Base-by-base conservation (phyloP, 495 filamentous ascomycete species). In the Xylaria intraflava region DNA sequence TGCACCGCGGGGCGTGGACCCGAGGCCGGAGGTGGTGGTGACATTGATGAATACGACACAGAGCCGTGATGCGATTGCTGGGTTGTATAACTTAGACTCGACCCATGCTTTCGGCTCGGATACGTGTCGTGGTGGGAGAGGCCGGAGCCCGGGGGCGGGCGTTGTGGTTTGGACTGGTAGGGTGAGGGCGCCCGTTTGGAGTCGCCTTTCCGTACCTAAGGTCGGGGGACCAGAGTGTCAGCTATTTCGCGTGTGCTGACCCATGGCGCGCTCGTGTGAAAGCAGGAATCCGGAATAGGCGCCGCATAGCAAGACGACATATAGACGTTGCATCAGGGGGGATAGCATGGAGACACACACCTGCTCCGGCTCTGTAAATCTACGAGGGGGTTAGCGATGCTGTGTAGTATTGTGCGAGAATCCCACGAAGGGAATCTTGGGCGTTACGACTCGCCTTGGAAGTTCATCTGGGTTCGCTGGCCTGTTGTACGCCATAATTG, bases 401-500 rank as follows among this genome's bases (percentile, higher is more conserved):
- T 17, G 35, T 38, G 17, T 38, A 38, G 35, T 29, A 38, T 7
- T 17, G 17, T 17, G 9, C 3, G 5, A 17, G 9, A 3, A 17
- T 38, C 17, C 7, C 14, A 12, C 31, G 31, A 35, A 35, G 12
- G 3, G 31, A 12, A 3, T 8, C 8, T 35, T 11, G 31, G 14
- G 7, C 7, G 1, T 1, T 52, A 59, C 60, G 56, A 83, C 90
- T 82, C 76, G 95, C 86, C 90, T 89, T 69, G 93, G 93, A 54
- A 98, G 83, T 70, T 90, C 89, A 74, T 98, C 94, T n/a, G 92
- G 92, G 65, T 98, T 96, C 72, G 87, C 90, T 38, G 81, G 79
- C 62, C 84, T 82, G 68, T 94, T 95, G 79, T 98, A 97, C 27
- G 93, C 93, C 93, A 97, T 98, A 22, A n/a, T 57, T 70, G 58